Evolutionary conservation across 2,329 filamentous ascomycete species (phyloP).

Genomic region (Chrysoporthe deuterocubensis): DNA sequence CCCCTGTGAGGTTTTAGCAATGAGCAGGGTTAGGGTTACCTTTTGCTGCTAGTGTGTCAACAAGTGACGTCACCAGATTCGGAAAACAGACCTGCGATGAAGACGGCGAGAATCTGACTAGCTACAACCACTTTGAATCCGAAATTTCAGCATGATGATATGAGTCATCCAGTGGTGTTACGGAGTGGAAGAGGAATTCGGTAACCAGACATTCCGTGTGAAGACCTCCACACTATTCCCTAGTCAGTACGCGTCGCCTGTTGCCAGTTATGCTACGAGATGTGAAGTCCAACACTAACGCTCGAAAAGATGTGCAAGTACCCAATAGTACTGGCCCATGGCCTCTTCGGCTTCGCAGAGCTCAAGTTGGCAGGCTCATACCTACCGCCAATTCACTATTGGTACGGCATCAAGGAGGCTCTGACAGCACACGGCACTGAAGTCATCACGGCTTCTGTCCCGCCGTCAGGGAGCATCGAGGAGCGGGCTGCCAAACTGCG

Average conservation of each 20-base stretch:
- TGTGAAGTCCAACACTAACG: not conserved
- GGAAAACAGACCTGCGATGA: not conserved
- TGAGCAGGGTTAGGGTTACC: not conserved
- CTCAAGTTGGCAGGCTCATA: slow-evolving; percentile 52
- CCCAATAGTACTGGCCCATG: slow-evolving; percentile 68
- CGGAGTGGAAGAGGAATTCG: not conserved
- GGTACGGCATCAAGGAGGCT: slow-evolving; percentile 66
- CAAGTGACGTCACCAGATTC: not conserved
- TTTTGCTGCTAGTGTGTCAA: not conserved
- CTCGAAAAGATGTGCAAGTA: slow-evolving; percentile 54
- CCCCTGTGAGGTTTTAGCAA: too few species aligned
- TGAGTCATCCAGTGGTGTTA: not conserved
- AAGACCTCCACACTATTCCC: not conserved
- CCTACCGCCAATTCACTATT: slow-evolving; percentile 64
- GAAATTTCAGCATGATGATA: not conserved
- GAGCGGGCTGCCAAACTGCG: slow-evolving; percentile 62
- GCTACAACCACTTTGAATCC: not conserved
- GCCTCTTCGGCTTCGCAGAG: slow-evolving; percentile 66
- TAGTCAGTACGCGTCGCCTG: not conserved
- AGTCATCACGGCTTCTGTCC: slow-evolving; percentile 65
- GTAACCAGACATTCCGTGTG: not conserved
- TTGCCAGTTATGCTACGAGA: not conserved
- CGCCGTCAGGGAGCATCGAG: slow-evolving; percentile 64
- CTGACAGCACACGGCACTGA: slow-evolving; percentile 56
- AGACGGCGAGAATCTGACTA: not conserved